Percentiles rank a stretch among this genome's conserved stretches.
Conservation (phyloP, 2,329 filamentous ascomycete genomes). For the Penicillium occitanis region DNA sequence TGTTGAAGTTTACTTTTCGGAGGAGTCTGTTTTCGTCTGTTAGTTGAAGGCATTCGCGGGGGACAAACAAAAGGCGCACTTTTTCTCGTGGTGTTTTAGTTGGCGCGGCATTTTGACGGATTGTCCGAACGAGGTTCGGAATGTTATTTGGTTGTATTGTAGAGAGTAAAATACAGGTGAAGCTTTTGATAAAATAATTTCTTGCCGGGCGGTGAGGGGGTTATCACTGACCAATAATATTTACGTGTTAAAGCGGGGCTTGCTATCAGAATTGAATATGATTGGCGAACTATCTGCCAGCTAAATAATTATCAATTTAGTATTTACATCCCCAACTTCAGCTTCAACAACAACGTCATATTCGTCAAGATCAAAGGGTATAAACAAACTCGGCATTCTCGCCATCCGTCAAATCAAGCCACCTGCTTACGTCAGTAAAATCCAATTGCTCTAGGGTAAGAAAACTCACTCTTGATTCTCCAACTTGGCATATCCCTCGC, state of each 20-base stretch:
- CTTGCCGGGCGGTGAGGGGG: constrained; percentile 11
- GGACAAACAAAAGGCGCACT: constrained; percentile 45
- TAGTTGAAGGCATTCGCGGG: background rate
- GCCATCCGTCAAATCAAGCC: constrained; percentile 64
- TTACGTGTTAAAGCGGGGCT: background rate
- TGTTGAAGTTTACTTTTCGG: constrained; percentile 88
- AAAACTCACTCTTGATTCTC: constrained; percentile 62
- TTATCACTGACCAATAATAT: background rate
- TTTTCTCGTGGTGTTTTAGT: constrained; percentile 95
- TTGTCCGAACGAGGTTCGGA: background rate
- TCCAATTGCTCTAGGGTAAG: too few relatives aligned
- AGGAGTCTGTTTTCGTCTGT: constrained; percentile 58
- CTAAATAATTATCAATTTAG: background rate
- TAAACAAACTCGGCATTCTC: constrained; percentile 68
- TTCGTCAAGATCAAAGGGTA: constrained; percentile 43
- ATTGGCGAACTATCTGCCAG: background rate
- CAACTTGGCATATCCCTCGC: constrained; percentile 59
- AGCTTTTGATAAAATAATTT: constrained; percentile 12
- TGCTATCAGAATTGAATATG: background rate
- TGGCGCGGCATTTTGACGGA: constrained; percentile 80
- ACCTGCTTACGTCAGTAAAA: constrained; percentile 29
- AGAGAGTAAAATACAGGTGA: background rate
- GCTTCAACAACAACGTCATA: background rate
- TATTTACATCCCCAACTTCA: background rate
- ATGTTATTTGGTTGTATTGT: background rate